phyloP scores from a whole-genome alignment of 2,329 filamentous ascomycete genomes.

The Colletotrichum sp. region DNA sequence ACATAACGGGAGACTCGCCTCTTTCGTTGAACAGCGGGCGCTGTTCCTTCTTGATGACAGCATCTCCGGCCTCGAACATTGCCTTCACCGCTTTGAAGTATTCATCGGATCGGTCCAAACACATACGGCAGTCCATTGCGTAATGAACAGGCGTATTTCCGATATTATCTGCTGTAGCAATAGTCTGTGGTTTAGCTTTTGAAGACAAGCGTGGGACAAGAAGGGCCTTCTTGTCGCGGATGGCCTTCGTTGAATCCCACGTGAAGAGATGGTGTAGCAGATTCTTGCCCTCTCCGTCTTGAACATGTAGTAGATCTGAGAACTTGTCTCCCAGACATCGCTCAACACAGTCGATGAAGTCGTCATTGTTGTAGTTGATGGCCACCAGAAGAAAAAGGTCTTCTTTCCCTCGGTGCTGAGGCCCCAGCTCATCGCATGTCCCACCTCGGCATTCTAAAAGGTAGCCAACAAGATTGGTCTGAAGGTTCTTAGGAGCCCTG shows the following conservation, averaged over 20 bases:
- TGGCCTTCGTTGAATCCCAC: neutral
- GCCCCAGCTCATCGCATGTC: neutral
- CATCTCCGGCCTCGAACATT: neutral
- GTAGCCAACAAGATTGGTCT: neutral
- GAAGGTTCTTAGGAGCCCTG: neutral
- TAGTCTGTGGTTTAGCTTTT: neutral
- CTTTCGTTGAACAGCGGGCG: neutral
- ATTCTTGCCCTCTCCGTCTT: neutral
- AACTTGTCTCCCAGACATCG: neutral
- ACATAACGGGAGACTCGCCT: neutral
- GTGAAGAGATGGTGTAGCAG: neutral
- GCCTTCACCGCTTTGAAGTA: neutral
- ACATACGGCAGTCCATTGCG: neutral
- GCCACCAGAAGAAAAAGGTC: neutral
- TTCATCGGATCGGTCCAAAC: neutral
- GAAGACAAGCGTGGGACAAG: neutral
- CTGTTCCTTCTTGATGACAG: neutral
- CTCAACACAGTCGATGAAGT: neutral
- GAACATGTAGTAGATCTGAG: neutral
- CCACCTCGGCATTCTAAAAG: neutral
- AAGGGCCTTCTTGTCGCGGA: neutral
- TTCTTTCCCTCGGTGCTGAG: neutral
- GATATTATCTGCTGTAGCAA: neutral
- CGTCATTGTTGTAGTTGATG: neutral
- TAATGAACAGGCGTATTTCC: neutral